Conservation (phyloP, 1,284 basidiomycete species). For the Salmacisia buchloeana region DNA sequence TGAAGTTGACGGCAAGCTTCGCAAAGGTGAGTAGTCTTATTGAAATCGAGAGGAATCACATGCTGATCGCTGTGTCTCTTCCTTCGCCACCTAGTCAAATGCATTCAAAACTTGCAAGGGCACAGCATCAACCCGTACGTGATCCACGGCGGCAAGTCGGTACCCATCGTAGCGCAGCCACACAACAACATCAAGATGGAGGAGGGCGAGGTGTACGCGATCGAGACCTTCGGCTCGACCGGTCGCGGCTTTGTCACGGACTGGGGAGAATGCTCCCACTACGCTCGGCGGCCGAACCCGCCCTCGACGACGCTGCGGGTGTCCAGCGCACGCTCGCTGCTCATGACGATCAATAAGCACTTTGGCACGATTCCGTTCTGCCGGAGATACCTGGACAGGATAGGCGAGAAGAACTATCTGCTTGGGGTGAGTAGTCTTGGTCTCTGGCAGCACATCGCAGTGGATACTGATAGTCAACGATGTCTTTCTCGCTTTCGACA, state of each 20-base stretch:
- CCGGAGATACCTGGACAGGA: slow-evolving; percentile 73
- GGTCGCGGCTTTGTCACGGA: slow-evolving; percentile 91
- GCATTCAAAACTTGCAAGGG: slow-evolving; percentile 48
- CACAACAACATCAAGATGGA: slow-evolving; percentile 92
- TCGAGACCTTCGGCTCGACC: slow-evolving; percentile 97
- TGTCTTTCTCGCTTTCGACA: slow-evolving; percentile 45
- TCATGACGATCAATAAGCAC: slow-evolving; percentile 83
- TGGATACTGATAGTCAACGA: neutral
- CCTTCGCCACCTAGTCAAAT: slow-evolving; percentile 31
- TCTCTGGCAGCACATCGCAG: neutral
- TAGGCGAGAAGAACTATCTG: slow-evolving; percentile 91
- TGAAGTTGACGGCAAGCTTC: slow-evolving; percentile 74
- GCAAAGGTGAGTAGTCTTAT: slow-evolving; percentile 63
- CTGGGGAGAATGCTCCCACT: slow-evolving; percentile 84
- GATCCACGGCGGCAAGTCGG: slow-evolving; percentile 64
- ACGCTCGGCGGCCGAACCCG: slow-evolving; percentile 62
- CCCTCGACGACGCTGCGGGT: slow-evolving; percentile 51
- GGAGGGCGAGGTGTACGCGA: slow-evolving; percentile 97
- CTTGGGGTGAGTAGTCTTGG: slow-evolving; percentile 60
- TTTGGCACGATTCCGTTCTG: slow-evolving; percentile 97
- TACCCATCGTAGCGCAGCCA: slow-evolving; percentile 73
- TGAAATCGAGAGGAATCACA: neutral
- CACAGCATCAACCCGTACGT: slow-evolving; percentile 47
- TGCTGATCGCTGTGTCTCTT: neutral
- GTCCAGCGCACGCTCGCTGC: slow-evolving; percentile 74